phyloP scores from a whole-genome alignment of 768 basidiomycete species.

The Cystofilobasidium bisporidii region DNA sequence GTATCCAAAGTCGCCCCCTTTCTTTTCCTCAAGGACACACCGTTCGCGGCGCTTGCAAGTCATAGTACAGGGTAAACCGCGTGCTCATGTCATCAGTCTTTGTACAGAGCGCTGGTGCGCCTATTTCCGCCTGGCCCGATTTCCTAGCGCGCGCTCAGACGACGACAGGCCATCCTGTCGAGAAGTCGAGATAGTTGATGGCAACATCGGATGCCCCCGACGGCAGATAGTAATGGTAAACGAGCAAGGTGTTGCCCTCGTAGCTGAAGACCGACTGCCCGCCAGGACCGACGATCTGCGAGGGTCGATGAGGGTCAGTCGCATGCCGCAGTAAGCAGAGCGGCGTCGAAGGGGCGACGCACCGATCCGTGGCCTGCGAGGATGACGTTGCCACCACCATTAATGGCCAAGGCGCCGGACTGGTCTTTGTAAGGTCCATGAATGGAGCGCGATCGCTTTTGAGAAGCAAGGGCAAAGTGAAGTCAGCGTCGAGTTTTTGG shows the following conservation, averaged over 20 bases:
- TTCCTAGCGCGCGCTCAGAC: no score
- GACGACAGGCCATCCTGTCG: neutral
- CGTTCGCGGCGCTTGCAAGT: no score
- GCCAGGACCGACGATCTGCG: constrained; percentile 49
- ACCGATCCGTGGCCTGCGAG: neutral
- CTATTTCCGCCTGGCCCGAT: no score
- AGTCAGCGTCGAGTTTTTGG: neutral
- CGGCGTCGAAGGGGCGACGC: no score
- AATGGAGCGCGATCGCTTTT: neutral
- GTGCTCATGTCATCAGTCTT: no score
- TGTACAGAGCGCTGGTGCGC: no score
- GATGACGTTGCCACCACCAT: neutral
- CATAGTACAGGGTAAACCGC: no score
- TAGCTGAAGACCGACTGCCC: constrained; percentile 48
- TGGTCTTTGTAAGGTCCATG: neutral
- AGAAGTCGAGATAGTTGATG: constrained; percentile 1
- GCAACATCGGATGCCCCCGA: neutral
- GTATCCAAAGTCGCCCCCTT: no score
- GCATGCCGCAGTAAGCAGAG: no score
- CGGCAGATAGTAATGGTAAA: neutral
- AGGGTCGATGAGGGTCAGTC: neutral
- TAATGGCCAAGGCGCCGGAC: neutral
- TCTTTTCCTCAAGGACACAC: no score
- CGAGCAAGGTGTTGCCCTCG: constrained; percentile 28
- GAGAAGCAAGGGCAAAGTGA: neutral